Base-by-base conservation (phyloP, 2,329 filamentous ascomycete genomes). In the Monosporascus sp. region DNA sequence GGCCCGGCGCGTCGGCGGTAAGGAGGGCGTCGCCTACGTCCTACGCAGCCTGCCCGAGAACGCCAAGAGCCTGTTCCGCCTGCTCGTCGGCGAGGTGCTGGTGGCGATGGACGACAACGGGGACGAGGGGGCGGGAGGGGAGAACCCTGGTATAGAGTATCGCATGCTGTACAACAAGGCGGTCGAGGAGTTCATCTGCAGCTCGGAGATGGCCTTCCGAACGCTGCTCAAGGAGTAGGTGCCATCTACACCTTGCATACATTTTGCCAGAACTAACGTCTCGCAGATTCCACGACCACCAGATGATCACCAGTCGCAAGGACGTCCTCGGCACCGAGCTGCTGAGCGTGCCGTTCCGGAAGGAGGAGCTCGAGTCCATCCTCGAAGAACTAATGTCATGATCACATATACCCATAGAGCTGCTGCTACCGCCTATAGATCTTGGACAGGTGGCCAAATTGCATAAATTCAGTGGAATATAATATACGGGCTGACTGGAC, bases 141-240 rank as follows among this genome's bases (percentile, higher is more conserved):
- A 85, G 55, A 79, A 81, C 37, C 78, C 83, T 2, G 91, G 89
- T 0, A 85, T 99, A 17, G 93, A 97, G 72, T 97, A 97, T 68
- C 80, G 91, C 22, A 86, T 91, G 62, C 71, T 99, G 59, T 99
- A 97, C 67, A 91, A 96, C 68, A 97, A 96, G 74, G 92, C 94
- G 2, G 88, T 93, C 5, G 92, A 97, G 72, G 91, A 96, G 66
- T 97, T 99, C 70, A 94, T 99, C 49, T 97, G 93, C 69, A 94
- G 89, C 62, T 96, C 89, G 55, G 94, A 97, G 74, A 91, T 97
- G 81, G 91, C 90, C 57, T 97, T 97, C 74, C 81, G 94, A 56
- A 96, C 92, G 26, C 70, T 99, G 67, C 72, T 99, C 58, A 97
- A 97, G 73, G 94, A 99, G 81, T 94, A 72, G 58, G 84, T 73